Evolutionary conservation across 306 rosid genomes (phyloP).

Genomic region (Comarum palustre): DNA sequence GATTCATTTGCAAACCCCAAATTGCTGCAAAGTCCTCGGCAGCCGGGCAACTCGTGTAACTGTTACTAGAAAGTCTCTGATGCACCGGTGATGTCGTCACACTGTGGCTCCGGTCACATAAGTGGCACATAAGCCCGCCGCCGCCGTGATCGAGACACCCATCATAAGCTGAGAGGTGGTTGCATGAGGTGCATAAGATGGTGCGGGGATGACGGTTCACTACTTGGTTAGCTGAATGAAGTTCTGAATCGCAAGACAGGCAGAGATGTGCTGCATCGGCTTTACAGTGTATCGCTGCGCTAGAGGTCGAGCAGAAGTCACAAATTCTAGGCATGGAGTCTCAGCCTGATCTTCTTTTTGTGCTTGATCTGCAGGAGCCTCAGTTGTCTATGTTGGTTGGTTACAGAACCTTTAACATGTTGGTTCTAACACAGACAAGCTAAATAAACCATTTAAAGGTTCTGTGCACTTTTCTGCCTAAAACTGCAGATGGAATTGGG

Average conservation of each 20-base stretch:
- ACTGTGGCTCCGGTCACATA: conserved; percentile 56
- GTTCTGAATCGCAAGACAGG: conserved; percentile 76
- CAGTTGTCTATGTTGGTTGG: not conserved
- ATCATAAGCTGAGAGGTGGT: conserved; percentile 43
- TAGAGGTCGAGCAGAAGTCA: conserved; percentile 64
- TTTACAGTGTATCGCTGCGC: conserved; percentile 68
- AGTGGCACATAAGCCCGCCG: conserved; percentile 37
- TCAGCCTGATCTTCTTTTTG: not conserved
- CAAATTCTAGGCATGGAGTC: conserved; percentile 55
- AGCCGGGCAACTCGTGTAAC: conserved; percentile 60
- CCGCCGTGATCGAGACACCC: conserved; percentile 49
- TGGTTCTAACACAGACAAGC: not conserved
- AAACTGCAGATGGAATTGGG: not conserved
- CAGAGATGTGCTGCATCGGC: conserved; percentile 84
- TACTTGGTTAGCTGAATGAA: conserved; percentile 72
- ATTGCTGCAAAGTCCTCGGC: conserved; percentile 63
- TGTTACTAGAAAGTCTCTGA: conserved; percentile 47
- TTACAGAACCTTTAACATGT: not conserved
- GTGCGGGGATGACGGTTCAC: conserved; percentile 59
- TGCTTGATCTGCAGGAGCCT: not conserved
- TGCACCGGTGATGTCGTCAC: conserved; percentile 25
- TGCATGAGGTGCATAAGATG: conserved; percentile 57
- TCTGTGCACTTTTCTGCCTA: not conserved
- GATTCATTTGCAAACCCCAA: conserved; percentile 55
- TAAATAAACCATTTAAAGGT: not conserved